Conservation (phyloP, 2,329 filamentous ascomycete species). For the Ophiosphaerella korrae region DNA sequence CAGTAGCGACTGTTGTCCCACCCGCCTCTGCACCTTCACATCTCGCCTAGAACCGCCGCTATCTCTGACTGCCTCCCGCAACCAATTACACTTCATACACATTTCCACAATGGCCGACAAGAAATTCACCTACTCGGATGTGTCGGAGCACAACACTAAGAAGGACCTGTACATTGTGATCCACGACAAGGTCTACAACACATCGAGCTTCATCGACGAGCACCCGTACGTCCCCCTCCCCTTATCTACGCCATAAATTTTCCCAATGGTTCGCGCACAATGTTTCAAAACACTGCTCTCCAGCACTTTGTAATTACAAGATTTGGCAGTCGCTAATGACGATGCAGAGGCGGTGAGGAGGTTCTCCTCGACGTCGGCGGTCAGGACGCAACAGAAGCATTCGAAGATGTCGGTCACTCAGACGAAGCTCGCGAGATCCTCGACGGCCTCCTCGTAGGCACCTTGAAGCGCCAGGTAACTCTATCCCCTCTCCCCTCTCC, state of each 20-base stretch:
- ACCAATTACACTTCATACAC: slow-evolving; percentile 5
- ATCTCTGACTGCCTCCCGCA: neutral
- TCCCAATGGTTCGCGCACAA: neutral
- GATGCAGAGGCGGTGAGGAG: slow-evolving; percentile 88
- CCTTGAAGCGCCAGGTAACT: slow-evolving; percentile 45
- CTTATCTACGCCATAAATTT: neutral
- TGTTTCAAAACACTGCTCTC: slow-evolving; percentile 5
- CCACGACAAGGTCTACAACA: slow-evolving; percentile 96
- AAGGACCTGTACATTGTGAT: slow-evolving; percentile 91
- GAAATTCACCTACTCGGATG: slow-evolving; percentile 49
- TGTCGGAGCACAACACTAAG: slow-evolving; percentile 61
- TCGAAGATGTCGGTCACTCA: slow-evolving; percentile 98
- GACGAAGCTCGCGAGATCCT: slow-evolving; percentile 97
- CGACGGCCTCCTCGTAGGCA: slow-evolving; percentile 53
- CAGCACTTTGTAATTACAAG: neutral
- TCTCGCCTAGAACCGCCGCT: neutral
- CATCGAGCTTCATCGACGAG: slow-evolving; percentile 90
- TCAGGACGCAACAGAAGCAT: slow-evolving; percentile 95
- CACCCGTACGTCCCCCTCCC: slow-evolving; percentile 71
- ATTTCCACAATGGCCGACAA: slow-evolving; percentile 43
- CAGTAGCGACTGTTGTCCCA: neutral
- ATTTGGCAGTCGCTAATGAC: slow-evolving; percentile 5
- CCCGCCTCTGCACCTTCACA: neutral
- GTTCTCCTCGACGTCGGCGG: slow-evolving; percentile 94
- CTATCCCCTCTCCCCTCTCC: neutral